These are phyloP conservation scores for Candolleomyces aberdarensis DNA, from an alignment of 768 basidiomycete genomes.

Conservation along the genomic window DNA sequence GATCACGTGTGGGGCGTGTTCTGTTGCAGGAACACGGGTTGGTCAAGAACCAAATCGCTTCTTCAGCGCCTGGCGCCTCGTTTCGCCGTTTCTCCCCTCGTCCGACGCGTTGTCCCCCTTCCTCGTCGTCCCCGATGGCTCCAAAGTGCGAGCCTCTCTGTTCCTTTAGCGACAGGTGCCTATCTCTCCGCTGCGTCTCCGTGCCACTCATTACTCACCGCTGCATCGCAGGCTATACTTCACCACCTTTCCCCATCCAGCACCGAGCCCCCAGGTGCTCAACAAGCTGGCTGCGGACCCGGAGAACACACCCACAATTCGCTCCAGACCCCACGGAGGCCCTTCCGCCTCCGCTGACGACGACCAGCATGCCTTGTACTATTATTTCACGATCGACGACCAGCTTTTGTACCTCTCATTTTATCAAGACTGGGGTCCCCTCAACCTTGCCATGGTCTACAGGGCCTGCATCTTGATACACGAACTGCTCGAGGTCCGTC, in stretches of 20 bases:
- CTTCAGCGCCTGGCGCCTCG: neutral
- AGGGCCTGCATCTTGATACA: conserved; percentile 91
- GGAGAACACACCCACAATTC: conserved; percentile 56
- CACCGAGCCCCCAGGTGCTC: conserved; percentile 61
- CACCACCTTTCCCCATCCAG: conserved; percentile 81
- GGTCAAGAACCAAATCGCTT: conserved; percentile 12
- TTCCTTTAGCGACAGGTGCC: conserved; percentile 73
- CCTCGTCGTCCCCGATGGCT: conserved; percentile 28
- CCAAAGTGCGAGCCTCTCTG: conserved; percentile 73
- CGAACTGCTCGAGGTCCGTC: conserved; percentile 73
- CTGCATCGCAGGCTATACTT: conserved; percentile 66
- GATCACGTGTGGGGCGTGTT: conserved; percentile 8
- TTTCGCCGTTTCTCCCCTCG: conserved; percentile 14
- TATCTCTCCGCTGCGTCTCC: conserved; percentile 6
- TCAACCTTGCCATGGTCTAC: conserved; percentile 91
- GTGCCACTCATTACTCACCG: conserved; percentile 2
- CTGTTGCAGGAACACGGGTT: conserved; percentile 1
- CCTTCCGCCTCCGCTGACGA: conserved; percentile 70
- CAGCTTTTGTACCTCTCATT: conserved; percentile 90
- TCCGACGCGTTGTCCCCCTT: conserved; percentile 18
- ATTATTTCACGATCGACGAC: conserved; percentile 93
- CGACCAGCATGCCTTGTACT: conserved; percentile 56
- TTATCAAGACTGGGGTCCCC: conserved; percentile 92
- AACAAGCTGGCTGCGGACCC: conserved; percentile 56
- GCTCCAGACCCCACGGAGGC: conserved; percentile 56